Base-by-base conservation (phyloP, 2,329 filamentous ascomycete genomes). In the Colletotrichum horii region DNA sequence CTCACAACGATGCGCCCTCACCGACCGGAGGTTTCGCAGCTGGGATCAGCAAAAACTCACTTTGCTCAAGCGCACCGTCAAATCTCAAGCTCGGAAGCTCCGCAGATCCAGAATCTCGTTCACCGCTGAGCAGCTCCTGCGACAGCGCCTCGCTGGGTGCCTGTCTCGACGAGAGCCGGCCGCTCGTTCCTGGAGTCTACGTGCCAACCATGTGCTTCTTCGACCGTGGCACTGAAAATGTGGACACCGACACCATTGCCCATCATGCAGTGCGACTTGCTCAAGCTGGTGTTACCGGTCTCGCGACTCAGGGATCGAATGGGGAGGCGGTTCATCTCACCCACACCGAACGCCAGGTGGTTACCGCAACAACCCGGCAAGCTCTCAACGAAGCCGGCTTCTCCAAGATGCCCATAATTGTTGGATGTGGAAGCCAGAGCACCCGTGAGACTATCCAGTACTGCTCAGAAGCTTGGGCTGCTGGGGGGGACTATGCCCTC, bases 241-340 rank as follows among this genome's bases (percentile, higher is more conserved):
- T 95, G 71, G 94, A 95, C 80, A 87, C 90, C 15, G 84, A 87
- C 43, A 90, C 91, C 52, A 92, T 93, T 74, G 88, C 89, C 65
- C 88, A 87, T 67, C 87, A 91, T 81, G 92, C 93, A 48, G 89
- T 94, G 68, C 91, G 92, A 79, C 91, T 96, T n/a, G 94, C 94
- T 62, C 88, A 92, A 80, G 91, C 93, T 32, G 94, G 94, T 77
- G 91, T 96, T 56, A 90, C 93, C 19, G 94, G 94, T 24, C 88
- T 96, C 62, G 93, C 94, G 65, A 94, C 93, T 14, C 94, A 96
- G 83, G 94, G 94, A 62, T 95, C 93, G 81, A 96, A 96, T 81
- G 94, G 94, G 80, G 95, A 97, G 86, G 94, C 95, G 9, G 94
- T 96, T 15, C 94, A 96, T 81, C 89, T 96, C 38, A 92, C 92